Base-by-base conservation (phyloP, 2,329 filamentous ascomycete genomes). In the Penicillium sp. region DNA sequence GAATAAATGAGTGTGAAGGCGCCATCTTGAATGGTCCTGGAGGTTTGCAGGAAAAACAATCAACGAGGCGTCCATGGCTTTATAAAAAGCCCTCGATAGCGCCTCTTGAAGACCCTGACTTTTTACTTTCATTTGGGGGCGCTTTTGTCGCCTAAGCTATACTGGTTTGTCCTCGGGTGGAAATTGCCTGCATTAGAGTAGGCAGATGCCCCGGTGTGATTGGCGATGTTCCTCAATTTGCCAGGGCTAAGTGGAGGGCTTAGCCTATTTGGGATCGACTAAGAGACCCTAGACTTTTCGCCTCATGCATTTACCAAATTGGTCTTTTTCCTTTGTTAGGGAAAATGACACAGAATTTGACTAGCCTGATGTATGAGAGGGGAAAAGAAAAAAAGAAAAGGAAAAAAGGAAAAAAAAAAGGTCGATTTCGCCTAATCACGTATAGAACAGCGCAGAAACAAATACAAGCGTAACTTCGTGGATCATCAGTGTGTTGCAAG, bases 1-100 rank as follows among this genome's bases (percentile, higher is more conserved):
- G 43, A 15, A 46, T 41, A 48, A 66, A 59, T 54, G 62, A 64
- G 52, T 45, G 63, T 57, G 45, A 45, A 51, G 53, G 49, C 32
- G 53, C 56, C 57, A 64, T 64, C n/a, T 47, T 43, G 38, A 43
- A 38, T 41, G 51, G 43, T 29, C 45, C 46, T 38, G 24, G 9
- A 17, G 15, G 4, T 10, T 39, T 45, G 21, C 0, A 13, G 45
- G 26, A 31, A n/a, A 37, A 37, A 24, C 4, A 13, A 6, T 4
- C 6, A 32, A 29, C 9, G 22, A 32, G 43, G 43, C 19, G n/a
- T 21, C 19, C 43, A 47, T 51, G 26, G 37, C 29, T 40, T 43
- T 52, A 42, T 42, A 28, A 29, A 32, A 31, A 12, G 24, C 19
- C 37, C 33, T 26, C 19, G 19, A 21, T 21, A 46, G 22, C 37